Evolutionary conservation across 768 basidiomycete genomes (phyloP).

Genomic region (Phaeotremella fagi): DNA sequence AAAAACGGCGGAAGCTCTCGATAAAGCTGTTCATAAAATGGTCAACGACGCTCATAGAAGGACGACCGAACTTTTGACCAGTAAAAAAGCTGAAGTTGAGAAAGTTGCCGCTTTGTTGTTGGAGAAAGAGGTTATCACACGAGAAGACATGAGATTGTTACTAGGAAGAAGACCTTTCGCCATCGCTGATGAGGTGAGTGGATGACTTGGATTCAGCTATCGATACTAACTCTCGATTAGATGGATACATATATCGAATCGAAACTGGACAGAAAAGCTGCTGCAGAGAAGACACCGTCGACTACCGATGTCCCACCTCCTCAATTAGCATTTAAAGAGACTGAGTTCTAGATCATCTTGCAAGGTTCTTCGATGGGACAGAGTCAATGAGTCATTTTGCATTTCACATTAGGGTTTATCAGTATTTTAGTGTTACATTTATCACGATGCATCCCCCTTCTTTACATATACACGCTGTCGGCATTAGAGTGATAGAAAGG

Average conservation of each 20-base stretch:
- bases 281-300: slow-evolving; percentile 2
- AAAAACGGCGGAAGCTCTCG: slow-evolving; percentile 91
- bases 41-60: slow-evolving; percentile 79
- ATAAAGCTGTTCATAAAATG: slow-evolving; percentile 82
- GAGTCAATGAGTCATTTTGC: not conserved
- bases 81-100: slow-evolving; percentile 81
- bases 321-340: slow-evolving; percentile 14
- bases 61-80: slow-evolving; percentile 72
- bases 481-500: too few species aligned
- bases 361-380: too few species aligned
- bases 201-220: not conserved
- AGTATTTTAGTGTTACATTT: too few species aligned
- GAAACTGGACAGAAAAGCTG: slow-evolving; percentile 42
- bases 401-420: too few species aligned
- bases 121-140: slow-evolving; percentile 92
- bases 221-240: slow-evolving; percentile 41
- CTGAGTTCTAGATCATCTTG: slow-evolving; percentile 13
- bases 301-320: slow-evolving; percentile 1
- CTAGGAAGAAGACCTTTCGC: slow-evolving; percentile 33
- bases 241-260: slow-evolving; percentile 95
- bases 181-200: slow-evolving; percentile 20
- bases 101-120: slow-evolving; percentile 84
- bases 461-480: too few species aligned
- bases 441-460: too few species aligned
- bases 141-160: slow-evolving; percentile 55